These are phyloP conservation scores for Lasiosphaeris hirsuta DNA, from an alignment of 495 filamentous ascomycete genomes.

Conservation along the genomic window DNA sequence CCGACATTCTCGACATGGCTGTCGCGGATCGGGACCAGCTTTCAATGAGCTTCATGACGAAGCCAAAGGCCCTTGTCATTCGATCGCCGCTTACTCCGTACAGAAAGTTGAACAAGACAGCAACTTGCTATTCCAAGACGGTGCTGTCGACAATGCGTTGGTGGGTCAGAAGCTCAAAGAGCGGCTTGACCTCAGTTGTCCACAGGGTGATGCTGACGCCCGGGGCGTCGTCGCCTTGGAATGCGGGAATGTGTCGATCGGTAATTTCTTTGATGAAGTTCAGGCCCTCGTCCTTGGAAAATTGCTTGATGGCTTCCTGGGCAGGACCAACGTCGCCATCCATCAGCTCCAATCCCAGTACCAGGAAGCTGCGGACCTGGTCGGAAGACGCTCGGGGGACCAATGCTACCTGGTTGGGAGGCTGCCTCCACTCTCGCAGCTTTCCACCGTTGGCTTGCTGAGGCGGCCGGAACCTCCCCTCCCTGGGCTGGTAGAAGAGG, in stretches of 20 bases:
- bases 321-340: constrained; percentile 30
- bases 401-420: constrained; percentile 16
- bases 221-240: not conserved
- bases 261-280: constrained; percentile 31
- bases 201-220: constrained; percentile 26
- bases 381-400: not conserved
- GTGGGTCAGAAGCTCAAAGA: constrained; percentile 35
- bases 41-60: constrained; percentile 16
- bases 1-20: not conserved
- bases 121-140: constrained; percentile 32
- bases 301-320: constrained; percentile 35
- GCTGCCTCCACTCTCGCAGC: constrained; percentile 27
- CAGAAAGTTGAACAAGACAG: constrained; percentile 31
- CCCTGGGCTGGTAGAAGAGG: too few relatives aligned
- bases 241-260: constrained; percentile 26
- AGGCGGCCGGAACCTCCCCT: not conserved
- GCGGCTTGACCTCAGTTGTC: constrained; percentile 22
- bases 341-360: constrained; percentile 30
- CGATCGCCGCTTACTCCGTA: constrained; percentile 27
- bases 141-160: constrained; percentile 27
- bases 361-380: constrained; percentile 26
- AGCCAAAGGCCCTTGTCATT: constrained; percentile 28
- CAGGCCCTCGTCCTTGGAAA: constrained; percentile 34
- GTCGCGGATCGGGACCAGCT: constrained; percentile 6
- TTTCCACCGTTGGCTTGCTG: constrained; percentile 5